These are phyloP conservation scores for Rhododendron kiyosumense DNA, from an alignment of 148 eudicot species.

Conservation along the genomic window DNA sequence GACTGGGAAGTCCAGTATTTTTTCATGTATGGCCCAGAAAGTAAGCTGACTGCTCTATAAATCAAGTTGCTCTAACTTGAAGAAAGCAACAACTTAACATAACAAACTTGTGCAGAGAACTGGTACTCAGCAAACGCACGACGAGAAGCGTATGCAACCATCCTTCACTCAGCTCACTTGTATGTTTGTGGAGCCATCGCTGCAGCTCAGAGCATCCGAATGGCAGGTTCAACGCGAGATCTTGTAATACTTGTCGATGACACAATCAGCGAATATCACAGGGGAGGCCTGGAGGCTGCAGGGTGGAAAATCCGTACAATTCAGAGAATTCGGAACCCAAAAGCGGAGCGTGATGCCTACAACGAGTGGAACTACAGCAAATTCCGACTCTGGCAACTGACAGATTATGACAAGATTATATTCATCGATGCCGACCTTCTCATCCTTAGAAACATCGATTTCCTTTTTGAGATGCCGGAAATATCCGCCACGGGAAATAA, in stretches of 20 bases:
- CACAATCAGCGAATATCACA: conserved; percentile 62
- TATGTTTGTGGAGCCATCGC: conserved; percentile 96
- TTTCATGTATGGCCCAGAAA: neutral
- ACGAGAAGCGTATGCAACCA: conserved; percentile 94
- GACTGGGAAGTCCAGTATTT: neutral
- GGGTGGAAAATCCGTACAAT: conserved; percentile 84
- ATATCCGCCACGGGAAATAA: conserved; percentile 80
- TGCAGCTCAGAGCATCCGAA: conserved; percentile 91
- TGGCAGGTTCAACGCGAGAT: conserved; percentile 87
- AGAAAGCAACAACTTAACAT: neutral
- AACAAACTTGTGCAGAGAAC: conserved; percentile 34
- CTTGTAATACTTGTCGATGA: conserved; percentile 89
- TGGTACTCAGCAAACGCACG: conserved; percentile 49
- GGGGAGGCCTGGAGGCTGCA: conserved; percentile 73
- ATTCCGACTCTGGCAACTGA: conserved; percentile 92
- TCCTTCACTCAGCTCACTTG: conserved; percentile 83
- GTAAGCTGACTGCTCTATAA: neutral
- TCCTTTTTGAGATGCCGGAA: conserved; percentile 75
- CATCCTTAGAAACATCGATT: conserved; percentile 76
- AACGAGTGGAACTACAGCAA: conserved; percentile 98
- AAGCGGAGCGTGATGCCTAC: conserved; percentile 87
- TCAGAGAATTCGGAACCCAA: conserved; percentile 79
- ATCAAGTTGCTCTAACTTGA: conserved; percentile 4
- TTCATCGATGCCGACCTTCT: conserved; percentile 93
- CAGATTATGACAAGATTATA: conserved; percentile 86